Evolutionary conservation across 2,329 filamentous ascomycete species (phyloP).

Genomic region (Epichloe bromicola): DNA sequence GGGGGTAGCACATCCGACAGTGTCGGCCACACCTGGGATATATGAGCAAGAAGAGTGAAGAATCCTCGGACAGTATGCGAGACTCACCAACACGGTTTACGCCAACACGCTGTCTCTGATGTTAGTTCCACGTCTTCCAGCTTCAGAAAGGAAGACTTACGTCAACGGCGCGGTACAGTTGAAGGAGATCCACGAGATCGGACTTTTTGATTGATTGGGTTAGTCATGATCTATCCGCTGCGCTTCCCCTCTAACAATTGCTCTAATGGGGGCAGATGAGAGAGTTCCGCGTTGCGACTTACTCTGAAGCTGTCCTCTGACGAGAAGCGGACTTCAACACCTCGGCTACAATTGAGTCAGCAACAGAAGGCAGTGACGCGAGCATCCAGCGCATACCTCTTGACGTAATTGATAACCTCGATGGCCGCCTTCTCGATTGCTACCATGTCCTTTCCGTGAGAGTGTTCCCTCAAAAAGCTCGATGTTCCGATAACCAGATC

Average conservation of each 20-base stretch:
- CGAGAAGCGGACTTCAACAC: conserved; percentile 28
- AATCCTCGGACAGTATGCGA: neutral
- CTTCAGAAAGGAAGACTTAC: conserved; percentile 14
- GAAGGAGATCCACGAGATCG: conserved; percentile 61
- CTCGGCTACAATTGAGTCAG: neutral
- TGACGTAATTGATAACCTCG: conserved; percentile 11
- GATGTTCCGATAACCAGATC: conserved; percentile 56
- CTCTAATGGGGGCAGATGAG: neutral
- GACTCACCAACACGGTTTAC: conserved; percentile 1
- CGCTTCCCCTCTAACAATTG: neutral
- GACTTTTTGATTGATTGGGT: neutral
- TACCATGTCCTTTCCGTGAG: conserved; percentile 80
- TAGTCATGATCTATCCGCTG: neutral
- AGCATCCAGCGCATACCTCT: conserved; percentile 1
- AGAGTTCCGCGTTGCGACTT: neutral
- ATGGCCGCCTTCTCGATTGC: conserved; percentile 53
- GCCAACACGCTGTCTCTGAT: neutral
- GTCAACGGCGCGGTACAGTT: conserved; percentile 69
- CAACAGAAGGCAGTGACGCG: neutral
- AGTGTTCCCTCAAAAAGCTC: conserved; percentile 73
- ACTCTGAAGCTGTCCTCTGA: conserved; percentile 66
- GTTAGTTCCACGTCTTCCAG: neutral
- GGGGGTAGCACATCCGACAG: conserved; percentile 71
- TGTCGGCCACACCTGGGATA: conserved; percentile 60
- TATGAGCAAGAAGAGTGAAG: neutral